Conservation (phyloP, 2,329 filamentous ascomycete genomes). For the Aaosphaeria arxii region DNA sequence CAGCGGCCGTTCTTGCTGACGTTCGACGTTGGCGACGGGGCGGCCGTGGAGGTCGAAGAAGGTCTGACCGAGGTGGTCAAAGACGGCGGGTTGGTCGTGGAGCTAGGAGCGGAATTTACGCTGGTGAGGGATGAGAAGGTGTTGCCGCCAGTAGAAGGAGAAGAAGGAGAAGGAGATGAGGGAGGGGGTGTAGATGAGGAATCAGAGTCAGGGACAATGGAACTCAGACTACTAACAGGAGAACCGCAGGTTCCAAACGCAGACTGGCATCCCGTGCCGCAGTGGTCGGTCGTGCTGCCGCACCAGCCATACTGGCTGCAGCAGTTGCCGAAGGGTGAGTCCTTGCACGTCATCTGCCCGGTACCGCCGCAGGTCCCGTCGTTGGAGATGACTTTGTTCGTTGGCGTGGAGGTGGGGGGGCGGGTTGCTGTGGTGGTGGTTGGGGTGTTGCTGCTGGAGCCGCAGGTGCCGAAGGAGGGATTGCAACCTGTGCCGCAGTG, state of each 20-base stretch:
- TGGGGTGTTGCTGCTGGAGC: constrained; percentile 1
- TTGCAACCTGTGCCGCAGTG: constrained; percentile 17
- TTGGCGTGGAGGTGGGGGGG: constrained; percentile 11
- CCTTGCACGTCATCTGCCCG: constrained; percentile 39
- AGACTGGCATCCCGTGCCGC: constrained; percentile 31
- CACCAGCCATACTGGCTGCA: constrained; percentile 47
- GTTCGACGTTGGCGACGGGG: constrained; percentile 10
- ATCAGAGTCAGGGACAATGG: too few relatives aligned
- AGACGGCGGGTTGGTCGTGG: neutral
- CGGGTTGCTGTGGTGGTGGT: constrained; percentile 5
- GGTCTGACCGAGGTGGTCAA: constrained; percentile 10
- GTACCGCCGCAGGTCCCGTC: constrained; percentile 40
- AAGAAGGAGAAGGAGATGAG: too few relatives aligned
- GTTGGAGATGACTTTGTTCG: constrained; percentile 15
- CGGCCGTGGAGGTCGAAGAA: constrained; percentile 10
- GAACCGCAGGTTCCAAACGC: constrained; percentile 22
- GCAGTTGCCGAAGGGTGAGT: constrained; percentile 39
- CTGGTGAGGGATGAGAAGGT: too few relatives aligned
- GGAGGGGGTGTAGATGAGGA: too few relatives aligned
- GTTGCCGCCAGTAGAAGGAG: too few relatives aligned
- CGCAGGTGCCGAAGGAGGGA: constrained; percentile 13
- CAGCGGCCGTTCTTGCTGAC: constrained; percentile 24
- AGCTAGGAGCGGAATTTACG: neutral
- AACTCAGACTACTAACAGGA: too few relatives aligned
- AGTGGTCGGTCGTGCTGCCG: constrained; percentile 26